Evolutionary conservation across 169 alveolate species (phyloP), one percentile per base, ranked within the genome.

Genomic region (Blepharisma undulans): DNA sequence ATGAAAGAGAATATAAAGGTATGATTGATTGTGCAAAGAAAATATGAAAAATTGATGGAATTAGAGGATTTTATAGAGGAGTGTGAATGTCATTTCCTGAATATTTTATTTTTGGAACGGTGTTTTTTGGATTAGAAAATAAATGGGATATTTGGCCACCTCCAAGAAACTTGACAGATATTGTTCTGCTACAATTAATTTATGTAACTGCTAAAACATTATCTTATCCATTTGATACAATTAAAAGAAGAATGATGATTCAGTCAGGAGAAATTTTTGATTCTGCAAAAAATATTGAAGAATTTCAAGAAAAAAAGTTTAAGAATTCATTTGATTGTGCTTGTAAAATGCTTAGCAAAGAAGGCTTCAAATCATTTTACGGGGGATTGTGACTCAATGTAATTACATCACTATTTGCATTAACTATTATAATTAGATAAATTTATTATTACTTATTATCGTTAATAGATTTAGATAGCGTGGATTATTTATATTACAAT

Each of bases 181-280:
- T n/a, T n/a, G n/a, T n/a, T n/a, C n/a, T n/a, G n/a, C n/a, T n/a
- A n/a, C n/a, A n/a, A n/a, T n/a, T n/a, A n/a, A n/a, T n/a, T n/a
- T n/a, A n/a, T n/a, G n/a, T n/a, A n/a, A n/a, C n/a, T n/a, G n/a
- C n/a, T n/a, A n/a, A n/a, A n/a, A n/a, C n/a, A n/a, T n/a, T n/a
- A n/a, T n/a, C n/a, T 16, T 99, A 99, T 93, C 99, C 99, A 59
- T 95, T 99, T 87, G 99, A 99, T 95, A 99, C 99, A 27, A 98
- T 99, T 59, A 93, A 99, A 92, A 97, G 99, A 94, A 98, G 99
- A 96, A 97, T 98, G 98, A 99, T 99, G 99, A 98, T 99, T 98
- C 98, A 98, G 94, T 95, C 99, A 27, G 99, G 99, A 72, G 97
- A 97, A 97, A 7, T 27, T 14, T 12, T 4, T 78, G 25, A 19